These are phyloP conservation scores for Hygrophorus russula DNA, from an alignment of 768 basidiomycete species.

Conservation along the genomic window DNA sequence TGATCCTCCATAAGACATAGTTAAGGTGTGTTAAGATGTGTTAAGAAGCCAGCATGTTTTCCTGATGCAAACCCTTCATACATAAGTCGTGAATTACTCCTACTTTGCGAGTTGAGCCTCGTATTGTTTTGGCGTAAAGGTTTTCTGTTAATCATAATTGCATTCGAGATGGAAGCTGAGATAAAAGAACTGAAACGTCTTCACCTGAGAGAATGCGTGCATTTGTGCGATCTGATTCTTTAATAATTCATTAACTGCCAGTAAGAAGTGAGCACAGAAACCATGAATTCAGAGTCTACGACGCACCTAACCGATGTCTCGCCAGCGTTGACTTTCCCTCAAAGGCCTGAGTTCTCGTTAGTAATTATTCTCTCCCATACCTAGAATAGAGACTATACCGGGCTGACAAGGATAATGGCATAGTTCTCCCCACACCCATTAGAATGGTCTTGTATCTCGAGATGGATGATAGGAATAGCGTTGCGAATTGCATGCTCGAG, in stretches of 20 bases:
- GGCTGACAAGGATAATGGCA: constrained; percentile 64
- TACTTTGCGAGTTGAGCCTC: constrained; percentile 18
- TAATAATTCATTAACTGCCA: constrained; percentile 62
- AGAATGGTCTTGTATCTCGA: constrained; percentile 69
- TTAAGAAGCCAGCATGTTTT: too few species aligned
- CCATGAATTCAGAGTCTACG: background rate
- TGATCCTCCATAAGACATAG: too few species aligned
- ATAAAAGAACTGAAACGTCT: constrained; percentile 7
- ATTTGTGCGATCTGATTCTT: constrained; percentile 68
- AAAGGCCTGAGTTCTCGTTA: constrained; percentile 37
- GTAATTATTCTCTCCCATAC: background rate
- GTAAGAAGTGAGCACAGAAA: constrained; percentile 3
- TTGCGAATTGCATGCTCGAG: constrained; percentile 54
- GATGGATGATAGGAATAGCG: constrained; percentile 52
- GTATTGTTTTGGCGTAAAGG: constrained; percentile 61
- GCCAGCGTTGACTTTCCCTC: constrained; percentile 75
- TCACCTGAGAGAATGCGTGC: constrained; percentile 85
- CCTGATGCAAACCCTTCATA: too few species aligned
- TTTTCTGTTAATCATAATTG: constrained; percentile 37
- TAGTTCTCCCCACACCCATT: constrained; percentile 78
- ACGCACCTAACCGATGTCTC: constrained; percentile 58
- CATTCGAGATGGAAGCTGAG: background rate
- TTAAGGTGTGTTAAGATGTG: too few species aligned
- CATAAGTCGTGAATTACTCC: background rate
- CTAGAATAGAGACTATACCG: constrained; percentile 27